These are phyloP conservation scores for Monosporozyma unispora DNA, from an alignment of 805 yeast genomes.

Conservation along the genomic window DNA sequence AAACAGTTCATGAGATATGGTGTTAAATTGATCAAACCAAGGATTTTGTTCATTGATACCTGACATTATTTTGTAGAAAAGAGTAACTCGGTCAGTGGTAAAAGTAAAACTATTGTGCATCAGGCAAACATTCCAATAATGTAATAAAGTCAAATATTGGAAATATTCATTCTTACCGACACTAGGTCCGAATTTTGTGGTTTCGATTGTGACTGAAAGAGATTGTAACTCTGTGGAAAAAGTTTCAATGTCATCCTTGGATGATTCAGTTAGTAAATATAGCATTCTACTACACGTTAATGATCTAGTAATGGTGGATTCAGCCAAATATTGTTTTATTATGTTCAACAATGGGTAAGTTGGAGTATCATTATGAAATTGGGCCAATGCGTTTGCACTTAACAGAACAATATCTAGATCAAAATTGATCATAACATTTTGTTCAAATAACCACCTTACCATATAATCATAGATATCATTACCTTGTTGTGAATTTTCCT, in stretches of 20 bases:
- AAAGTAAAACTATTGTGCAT: slow-evolving; percentile 4
- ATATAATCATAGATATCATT: slow-evolving; percentile 11
- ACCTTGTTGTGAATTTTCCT: slow-evolving; percentile 9
- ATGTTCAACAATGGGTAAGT: not conserved
- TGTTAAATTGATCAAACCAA: slow-evolving; percentile 9
- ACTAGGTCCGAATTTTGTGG: not conserved
- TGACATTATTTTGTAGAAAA: slow-evolving; percentile 17
- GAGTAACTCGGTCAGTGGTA: slow-evolving; percentile 4
- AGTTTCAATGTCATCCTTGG: not conserved
- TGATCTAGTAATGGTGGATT: not conserved
- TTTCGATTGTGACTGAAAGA: not conserved
- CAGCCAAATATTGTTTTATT: not conserved
- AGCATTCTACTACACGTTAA: not conserved
- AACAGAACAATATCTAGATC: slow-evolving; percentile 13
- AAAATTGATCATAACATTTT: slow-evolving; percentile 13
- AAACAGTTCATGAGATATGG: slow-evolving; percentile 1
- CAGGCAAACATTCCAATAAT: slow-evolving; percentile 10
- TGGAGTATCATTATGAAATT: not conserved
- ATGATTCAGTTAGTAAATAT: not conserved
- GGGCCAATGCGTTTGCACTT: slow-evolving; percentile 6
- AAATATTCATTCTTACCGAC: slow-evolving; percentile 7
- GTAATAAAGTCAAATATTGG: slow-evolving; percentile 21
- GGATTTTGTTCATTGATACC: slow-evolving; percentile 10
- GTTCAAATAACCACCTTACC: slow-evolving; percentile 17
- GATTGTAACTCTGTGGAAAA: not conserved